Percentiles rank a stretch among this genome's conserved stretches.
Evolutionary conservation across 495 filamentous ascomycete genomes (phyloP).

Genomic region (Podospora pseudoanserina): DNA sequence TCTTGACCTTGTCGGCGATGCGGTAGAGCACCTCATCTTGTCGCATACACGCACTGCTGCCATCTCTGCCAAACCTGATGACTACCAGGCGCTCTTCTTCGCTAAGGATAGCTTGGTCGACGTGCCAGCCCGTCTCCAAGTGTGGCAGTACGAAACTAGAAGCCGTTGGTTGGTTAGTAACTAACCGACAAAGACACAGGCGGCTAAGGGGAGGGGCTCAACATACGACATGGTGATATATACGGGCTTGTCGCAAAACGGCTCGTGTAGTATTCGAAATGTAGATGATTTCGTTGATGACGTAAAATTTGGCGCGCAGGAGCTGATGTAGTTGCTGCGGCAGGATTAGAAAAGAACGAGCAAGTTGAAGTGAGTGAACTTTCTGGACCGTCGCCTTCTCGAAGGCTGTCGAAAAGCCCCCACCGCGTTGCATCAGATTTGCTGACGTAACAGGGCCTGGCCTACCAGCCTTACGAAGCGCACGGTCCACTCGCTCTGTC

Average conservation of each 20-base stretch:
- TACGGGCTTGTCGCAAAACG: no score
- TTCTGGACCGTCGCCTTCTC: neutral
- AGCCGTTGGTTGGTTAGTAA: conserved; percentile 43
- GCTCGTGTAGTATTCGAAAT: no score
- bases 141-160: conserved; percentile 86
- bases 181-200: neutral
- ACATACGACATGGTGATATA: neutral
- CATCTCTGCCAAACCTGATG: conserved; percentile 85
- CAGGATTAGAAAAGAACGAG: no score
- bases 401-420: neutral
- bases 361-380: neutral
- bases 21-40: conserved; percentile 93
- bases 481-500: neutral
- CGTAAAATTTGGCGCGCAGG: no score
- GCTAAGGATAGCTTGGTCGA: conserved; percentile 82
- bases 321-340: no score
- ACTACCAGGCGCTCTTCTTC: conserved; percentile 97
- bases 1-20: conserved; percentile 81
- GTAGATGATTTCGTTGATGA: no score
- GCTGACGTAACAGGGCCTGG: neutral
- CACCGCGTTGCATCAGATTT: neutral
- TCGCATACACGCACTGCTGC: conserved; percentile 75
- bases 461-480: neutral
- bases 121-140: conserved; percentile 89
- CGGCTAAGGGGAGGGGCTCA: neutral